Base-by-base conservation (phyloP, 2,329 filamentous ascomycete genomes). In the Fusarium camptoceras region DNA sequence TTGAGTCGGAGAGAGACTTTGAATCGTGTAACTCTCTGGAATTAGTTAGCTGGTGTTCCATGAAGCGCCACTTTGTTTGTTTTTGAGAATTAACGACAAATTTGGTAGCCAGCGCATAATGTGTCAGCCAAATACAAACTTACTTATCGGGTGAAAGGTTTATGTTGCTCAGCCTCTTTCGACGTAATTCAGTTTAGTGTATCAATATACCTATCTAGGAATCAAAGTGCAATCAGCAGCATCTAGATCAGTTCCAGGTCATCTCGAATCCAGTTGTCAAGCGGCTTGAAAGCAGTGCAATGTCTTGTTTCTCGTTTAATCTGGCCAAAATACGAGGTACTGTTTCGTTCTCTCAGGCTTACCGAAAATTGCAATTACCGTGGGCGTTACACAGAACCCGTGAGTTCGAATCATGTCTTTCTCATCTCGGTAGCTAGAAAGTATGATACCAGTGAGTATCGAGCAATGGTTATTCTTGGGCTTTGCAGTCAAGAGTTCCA, bases 291-390 rank as follows among this genome's bases (percentile, higher is more conserved):
- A 24, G 14, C 6, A 41, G 11, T 18, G 37, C 3, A 34, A 6
- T 28, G 18, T 59, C 43, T 59, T 55, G 44, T 41, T 28, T 59
- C 49, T 55, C 44, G 54, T 42, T 18, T 59, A 37, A 24, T 42
- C 24, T 37, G 24, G 6, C 28, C 28, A 22, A 7, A 12, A 12
- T 15, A 10, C 12, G 8, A 25, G 22, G 16, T 25, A 4, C 2
- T 20, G 11, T n/a, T 37, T 11, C 31, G 34, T 39, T 51, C 24
- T 34, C 3, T 16, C 20, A 18, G 9, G 12, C 31, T n/a, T 12
- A 3, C 9, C 22, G 6, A 39, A 16, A 20, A 10, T 15, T 16
- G 11, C 11, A 20, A 10, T 15, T 16, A 15, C 11, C 3, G 22
- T 20, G 10, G 31, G 16, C 14, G 18, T 39, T 18, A 51, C 22